Conservation (phyloP, 345 rosid species). For the Litchi chinensis region DNA sequence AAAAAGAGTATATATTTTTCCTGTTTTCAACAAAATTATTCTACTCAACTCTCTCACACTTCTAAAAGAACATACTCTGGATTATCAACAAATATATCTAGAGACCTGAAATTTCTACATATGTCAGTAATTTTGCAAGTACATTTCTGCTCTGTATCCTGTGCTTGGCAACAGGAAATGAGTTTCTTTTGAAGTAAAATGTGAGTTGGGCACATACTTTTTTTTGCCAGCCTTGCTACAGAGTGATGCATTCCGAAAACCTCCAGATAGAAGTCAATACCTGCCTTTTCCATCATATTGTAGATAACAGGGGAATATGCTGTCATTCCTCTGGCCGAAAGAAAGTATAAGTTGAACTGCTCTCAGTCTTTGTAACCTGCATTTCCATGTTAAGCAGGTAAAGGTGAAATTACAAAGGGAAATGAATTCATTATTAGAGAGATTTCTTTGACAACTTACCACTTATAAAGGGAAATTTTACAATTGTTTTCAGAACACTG, state of each 20-base stretch:
- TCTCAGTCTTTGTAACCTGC: constrained; percentile 72
- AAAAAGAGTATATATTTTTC: background rate
- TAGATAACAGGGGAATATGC: background rate
- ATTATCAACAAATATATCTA: background rate
- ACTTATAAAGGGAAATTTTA: background rate
- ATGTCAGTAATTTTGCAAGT: background rate
- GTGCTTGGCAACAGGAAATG: background rate
- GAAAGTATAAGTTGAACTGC: constrained; percentile 59
- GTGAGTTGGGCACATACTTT: background rate
- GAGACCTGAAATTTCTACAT: background rate
- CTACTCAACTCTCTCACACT: constrained; percentile 3
- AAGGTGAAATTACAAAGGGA: background rate
- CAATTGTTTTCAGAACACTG: background rate
- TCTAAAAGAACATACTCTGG: background rate
- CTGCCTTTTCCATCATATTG: constrained; percentile 10
- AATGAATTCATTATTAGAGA: background rate
- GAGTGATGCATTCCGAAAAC: background rate
- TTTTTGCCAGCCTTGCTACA: background rate
- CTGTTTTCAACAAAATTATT: background rate
- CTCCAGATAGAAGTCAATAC: constrained; percentile 2
- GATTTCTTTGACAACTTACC: constrained; percentile 2
- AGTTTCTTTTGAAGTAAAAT: background rate
- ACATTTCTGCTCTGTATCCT: background rate
- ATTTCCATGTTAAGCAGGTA: constrained; percentile 6
- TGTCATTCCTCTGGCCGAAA: constrained; percentile 58